A percentile compares a stretch with the other conserved stretches of the same genome.
Evolutionary conservation across 331 rosid species (phyloP).

Genomic region (Dryas integrifolia): DNA sequence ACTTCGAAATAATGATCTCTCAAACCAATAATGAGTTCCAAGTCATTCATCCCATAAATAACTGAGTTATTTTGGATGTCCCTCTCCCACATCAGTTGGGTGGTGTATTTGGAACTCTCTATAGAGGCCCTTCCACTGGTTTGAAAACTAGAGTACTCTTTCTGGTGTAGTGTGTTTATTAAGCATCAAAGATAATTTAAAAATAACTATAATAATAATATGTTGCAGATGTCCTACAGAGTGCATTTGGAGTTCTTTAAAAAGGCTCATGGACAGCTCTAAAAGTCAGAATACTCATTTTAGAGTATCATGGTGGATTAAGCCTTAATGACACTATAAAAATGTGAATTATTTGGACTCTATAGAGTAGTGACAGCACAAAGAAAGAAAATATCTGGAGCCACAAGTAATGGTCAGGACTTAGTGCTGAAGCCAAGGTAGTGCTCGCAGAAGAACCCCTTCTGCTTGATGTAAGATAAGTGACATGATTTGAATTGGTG

Average conservation of each 20-base stretch:
- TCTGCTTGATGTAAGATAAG: background rate
- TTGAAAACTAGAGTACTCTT: background rate
- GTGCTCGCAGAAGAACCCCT: background rate
- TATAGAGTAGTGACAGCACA: background rate
- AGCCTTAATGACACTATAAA: background rate
- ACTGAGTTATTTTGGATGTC: background rate
- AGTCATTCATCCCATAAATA: background rate
- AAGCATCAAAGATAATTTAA: too few relatives aligned
- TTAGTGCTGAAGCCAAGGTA: background rate
- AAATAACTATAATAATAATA: too few relatives aligned
- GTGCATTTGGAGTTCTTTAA: too few relatives aligned
- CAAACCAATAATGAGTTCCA: background rate
- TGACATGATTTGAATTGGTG: background rate
- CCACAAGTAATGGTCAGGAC: background rate
- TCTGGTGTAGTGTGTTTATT: background rate
- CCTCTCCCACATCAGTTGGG: background rate
- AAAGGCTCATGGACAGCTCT: background rate
- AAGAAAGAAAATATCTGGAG: background rate
- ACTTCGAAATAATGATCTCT: too few relatives aligned
- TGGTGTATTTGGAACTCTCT: background rate
- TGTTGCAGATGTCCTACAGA: too few relatives aligned
- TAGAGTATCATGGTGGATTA: background rate
- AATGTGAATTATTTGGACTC: background rate
- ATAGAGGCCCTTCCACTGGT: background rate
- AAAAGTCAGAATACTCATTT: background rate